Evolutionary conservation across 2,329 filamentous ascomycete species (phyloP), one percentile per base, ranked within the genome.

Genomic region (Paecilomyces sp.): DNA sequence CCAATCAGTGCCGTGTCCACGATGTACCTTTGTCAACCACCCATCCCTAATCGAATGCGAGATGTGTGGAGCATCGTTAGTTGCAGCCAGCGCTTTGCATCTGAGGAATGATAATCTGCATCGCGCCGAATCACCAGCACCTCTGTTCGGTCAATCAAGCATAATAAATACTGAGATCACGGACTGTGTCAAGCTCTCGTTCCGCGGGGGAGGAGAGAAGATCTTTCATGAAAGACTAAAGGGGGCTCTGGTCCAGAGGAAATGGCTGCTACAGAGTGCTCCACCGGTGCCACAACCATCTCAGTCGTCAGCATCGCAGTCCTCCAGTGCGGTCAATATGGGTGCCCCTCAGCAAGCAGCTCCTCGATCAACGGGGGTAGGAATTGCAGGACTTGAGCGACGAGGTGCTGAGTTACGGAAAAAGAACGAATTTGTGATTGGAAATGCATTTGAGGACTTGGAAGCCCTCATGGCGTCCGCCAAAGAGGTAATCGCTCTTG

Each of bases 401-500:
- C 86, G 92, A 62, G 90, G 91, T 0, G 77, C 93, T 5, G 90
- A 92, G 66, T 85, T 92, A 69, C 88, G 91, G 60, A 93, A 91
- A 77, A 96, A 96, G 73, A 97, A 97, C 67, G 92, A 97, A 74
- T 77, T 91, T 9, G 88, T 97, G 56, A 96, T 99, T 64, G 93
- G 93, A 28, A 92, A 85, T 64, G 92, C 94, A 0, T 99, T 99
- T 68, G 93, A 97, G 72, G 94, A 99, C 69, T 83, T 99, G 0
- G 93, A 97, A 72, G 92, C 94, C 3, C 81, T 99, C 41, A 99
- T 97, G 93, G 91, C 92, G 2, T 97, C 93, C 3, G 94, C 94
- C 4, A 97, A 97, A 72, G 91, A 99, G 71, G 91, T 99, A 55
- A 88, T 97, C 56, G 91, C 92, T 4, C 86, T 99, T 51, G 94